Evolutionary conservation across 495 filamentous ascomycete genomes (phyloP), one percentile per base, ranked within the genome.

Genomic region (Cryomyces minteri): DNA sequence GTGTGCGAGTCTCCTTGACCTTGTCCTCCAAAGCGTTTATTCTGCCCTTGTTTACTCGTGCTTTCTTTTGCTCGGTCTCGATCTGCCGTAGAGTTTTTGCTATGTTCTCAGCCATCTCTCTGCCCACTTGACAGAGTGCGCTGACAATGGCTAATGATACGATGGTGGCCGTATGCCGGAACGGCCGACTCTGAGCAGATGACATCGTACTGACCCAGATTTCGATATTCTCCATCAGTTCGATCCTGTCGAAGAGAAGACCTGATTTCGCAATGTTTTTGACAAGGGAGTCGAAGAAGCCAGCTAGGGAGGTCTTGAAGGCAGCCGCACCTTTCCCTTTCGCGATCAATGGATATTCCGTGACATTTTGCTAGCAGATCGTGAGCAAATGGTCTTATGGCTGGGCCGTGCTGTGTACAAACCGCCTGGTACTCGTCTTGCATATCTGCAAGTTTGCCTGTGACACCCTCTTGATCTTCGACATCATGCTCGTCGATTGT

Each of bases 341-440:
- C 7, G 85, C 84, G 18, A 92, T 80, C 11, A 98, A 71, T n/a
- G 90, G 92, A 55, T 96, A 98, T 29, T 95, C 92, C 12, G 81
- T 74, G 38, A 87, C 78, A 38, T 77, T 76, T 61, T 82, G 74
- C 62, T 81, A 48, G n/a, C 30, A 40, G 31, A 42, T 62, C 47
- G 62, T 66, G 46, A 59, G 47, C 31, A 36, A 37, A 11, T n/a
- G n/a, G n/a, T n/a, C n/a, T n/a, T n/a, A n/a, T n/a, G n/a, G n/a
- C n/a, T n/a, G n/a, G n/a, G n/a, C n/a, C n/a, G n/a, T n/a, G n/a
- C 28, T 11, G 25, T 31, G 3, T 37, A 59, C 69, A 52, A 54
- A 80, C 75, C 46, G 77, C 72, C 48, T 84, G 72, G 57, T 83
- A 90, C 46, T 81, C 76, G 38, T 84, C 77, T 60, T 93, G 84